A percentile compares a stretch with the other conserved stretches of the same genome.
These are phyloP conservation scores for Backusella macrospora DNA, from an alignment of 192 early-diverging fungal species.

Conservation along the genomic window DNA sequence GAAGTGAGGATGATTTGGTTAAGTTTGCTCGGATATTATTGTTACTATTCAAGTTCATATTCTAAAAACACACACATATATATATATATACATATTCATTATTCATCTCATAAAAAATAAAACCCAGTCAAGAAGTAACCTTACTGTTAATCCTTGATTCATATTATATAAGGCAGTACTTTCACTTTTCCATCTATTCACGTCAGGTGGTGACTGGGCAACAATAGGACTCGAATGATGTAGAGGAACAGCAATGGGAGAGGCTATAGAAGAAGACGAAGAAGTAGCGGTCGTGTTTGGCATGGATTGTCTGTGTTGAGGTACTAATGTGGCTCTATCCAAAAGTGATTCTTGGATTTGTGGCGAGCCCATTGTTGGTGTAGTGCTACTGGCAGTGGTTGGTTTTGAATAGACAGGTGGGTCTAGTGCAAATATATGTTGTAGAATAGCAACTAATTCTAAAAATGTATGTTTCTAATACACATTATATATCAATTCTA, in stretches of 20 bases:
- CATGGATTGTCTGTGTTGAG: constrained; percentile 22
- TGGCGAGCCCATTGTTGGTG: constrained; percentile 30
- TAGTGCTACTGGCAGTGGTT: constrained; percentile 12
- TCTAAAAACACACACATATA: not conserved
- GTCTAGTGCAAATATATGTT: constrained; percentile 69
- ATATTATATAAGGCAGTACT: constrained; percentile 21
- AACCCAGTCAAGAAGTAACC: too few relatives aligned
- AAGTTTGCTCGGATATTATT: not conserved
- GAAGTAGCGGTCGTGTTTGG: constrained; percentile 7
- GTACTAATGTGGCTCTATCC: not conserved
- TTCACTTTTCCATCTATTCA: not conserved
- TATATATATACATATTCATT: not conserved
- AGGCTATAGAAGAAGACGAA: not conserved
- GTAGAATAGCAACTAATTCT: constrained; percentile 62
- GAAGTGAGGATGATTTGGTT: not conserved
- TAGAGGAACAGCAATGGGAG: too few relatives aligned
- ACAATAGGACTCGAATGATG: not conserved
- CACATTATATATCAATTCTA: not conserved
- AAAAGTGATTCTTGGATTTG: constrained; percentile 33
- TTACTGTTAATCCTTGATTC: constrained; percentile 17
- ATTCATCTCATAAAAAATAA: not conserved
- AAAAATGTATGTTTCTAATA: constrained; percentile 49
- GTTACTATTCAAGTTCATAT: not conserved
- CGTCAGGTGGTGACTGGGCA: not conserved
- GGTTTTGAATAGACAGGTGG: constrained; percentile 74